Base-by-base conservation (phyloP, 83 land plant genomes). In the Picea abies region DNA sequence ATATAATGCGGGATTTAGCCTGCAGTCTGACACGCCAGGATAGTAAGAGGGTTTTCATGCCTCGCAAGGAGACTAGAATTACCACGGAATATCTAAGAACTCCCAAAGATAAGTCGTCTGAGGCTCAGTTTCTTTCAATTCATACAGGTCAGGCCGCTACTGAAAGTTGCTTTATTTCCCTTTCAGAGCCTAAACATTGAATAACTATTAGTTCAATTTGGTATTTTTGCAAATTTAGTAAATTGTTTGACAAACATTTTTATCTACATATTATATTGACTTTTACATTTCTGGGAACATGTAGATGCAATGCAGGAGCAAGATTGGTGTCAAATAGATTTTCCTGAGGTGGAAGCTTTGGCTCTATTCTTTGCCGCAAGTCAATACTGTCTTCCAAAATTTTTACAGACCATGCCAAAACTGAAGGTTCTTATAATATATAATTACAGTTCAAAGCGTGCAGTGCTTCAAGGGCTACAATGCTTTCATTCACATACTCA, bases 1-100 rank as follows among this genome's bases (percentile, higher is more conserved):
- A 92, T 82, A 85, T 89, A 4, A 69, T 92, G 79, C 72, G 94
- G 81, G 92, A 92, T 47, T 84, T 92, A 63, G 94, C 92, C 69
- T 81, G 89, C 65, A 67, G 87, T 61, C 4, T 87, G 61, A 80
- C 80, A 44, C 81, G 80, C 44, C 82, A n/a, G 0, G 88, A 84
- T 19, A 32, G 44, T 15, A 87, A 56, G 71, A 82, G 94, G 63
- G 63, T 90, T 52, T 26, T 89, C n/a, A 92, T 92, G 92, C 82
- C 90, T 7, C 85, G 65, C 52, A 90, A 84, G 72, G 92, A 90
- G 61, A 20, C 41, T 1, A 47, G 35, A 8, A 82, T 92, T 15
- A 91, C 94, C 10, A 79, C 80, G 61, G 86, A 88, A 56, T 92
- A 92, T 92, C 12, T 49, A 11, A 49, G 79, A 68, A 65, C 81